Evolutionary conservation across 768 basidiomycete genomes (phyloP).

Genomic region (Phlebiopsis gigantea): DNA sequence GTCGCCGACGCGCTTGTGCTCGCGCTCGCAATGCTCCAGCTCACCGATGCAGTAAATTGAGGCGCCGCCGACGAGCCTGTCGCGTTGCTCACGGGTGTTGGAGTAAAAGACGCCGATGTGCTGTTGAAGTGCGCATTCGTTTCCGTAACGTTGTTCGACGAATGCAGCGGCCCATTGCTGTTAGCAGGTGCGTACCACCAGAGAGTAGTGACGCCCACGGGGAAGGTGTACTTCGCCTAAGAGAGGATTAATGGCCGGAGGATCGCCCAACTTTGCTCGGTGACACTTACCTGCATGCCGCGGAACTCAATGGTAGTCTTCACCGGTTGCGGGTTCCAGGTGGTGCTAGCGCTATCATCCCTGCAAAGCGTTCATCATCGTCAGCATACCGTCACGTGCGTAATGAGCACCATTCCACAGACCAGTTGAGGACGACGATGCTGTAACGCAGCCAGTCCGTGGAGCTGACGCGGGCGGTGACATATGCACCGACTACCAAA

Average conservation of each 20-base stretch:
- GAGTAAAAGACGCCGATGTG: not conserved
- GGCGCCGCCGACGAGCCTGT: not conserved
- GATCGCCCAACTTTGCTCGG: not conserved
- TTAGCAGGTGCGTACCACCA: constrained; percentile 40
- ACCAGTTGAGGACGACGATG: constrained; percentile 69
- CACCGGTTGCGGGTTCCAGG: constrained; percentile 52
- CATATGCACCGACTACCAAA: constrained; percentile 60
- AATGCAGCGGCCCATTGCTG: not conserved
- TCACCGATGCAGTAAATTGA: not conserved
- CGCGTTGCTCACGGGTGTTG: not conserved
- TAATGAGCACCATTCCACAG: not conserved
- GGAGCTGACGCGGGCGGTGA: constrained; percentile 48
- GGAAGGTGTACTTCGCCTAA: constrained; percentile 67
- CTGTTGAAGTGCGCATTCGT: not conserved
- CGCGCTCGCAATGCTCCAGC: not conserved
- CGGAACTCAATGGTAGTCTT: constrained; percentile 58
- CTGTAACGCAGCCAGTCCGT: constrained; percentile 62
- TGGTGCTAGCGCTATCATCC: constrained; percentile 45
- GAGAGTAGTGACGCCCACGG: constrained; percentile 62
- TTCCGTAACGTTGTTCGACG: not conserved
- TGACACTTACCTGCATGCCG: constrained; percentile 39
- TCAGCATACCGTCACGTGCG: not conserved
- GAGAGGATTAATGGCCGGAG: constrained; percentile 4
- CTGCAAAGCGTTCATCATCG: constrained; percentile 14
- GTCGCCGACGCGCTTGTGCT: not conserved